Evolutionary conservation across 495 filamentous ascomycete genomes (phyloP).

Genomic region (Neurospora sublineolata): DNA sequence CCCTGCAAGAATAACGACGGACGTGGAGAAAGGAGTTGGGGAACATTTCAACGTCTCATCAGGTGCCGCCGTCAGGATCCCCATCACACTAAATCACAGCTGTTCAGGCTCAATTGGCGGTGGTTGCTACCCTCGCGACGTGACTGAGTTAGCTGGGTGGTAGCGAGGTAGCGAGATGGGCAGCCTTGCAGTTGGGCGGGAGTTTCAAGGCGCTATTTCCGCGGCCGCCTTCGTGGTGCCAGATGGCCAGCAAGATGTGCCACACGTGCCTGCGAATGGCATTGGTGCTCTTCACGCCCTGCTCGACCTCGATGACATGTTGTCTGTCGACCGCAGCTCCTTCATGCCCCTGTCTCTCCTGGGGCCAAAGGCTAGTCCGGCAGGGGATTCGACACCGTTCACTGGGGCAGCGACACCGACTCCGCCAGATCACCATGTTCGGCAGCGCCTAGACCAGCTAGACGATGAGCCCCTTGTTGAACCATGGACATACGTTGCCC

Average conservation of each 20-base stretch:
- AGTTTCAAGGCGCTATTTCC: conserved; percentile 10
- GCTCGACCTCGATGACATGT: conserved; percentile 11
- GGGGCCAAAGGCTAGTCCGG: not conserved
- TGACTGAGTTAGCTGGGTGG: not conserved
- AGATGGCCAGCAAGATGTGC: conserved; percentile 4
- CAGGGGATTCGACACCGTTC: not conserved
- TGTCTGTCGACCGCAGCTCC: conserved; percentile 5
- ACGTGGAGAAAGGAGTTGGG: not conserved
- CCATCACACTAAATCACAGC: not conserved
- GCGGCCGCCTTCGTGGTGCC: not conserved
- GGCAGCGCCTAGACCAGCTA: conserved; percentile 5
- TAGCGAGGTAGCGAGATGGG: conserved; percentile 16
- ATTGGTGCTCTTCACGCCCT: conserved; percentile 11
- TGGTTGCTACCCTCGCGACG: not conserved
- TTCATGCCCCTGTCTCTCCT: conserved; percentile 3
- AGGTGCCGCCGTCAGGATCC: not conserved
- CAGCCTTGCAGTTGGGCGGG: conserved; percentile 5
- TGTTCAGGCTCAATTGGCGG: conserved; percentile 1
- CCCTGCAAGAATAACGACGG: not conserved
- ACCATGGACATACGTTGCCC: conserved; percentile 12
- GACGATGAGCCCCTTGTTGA: not conserved
- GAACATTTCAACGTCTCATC: not conserved
- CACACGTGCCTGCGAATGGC: conserved; percentile 7
- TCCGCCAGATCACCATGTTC: conserved; percentile 1
- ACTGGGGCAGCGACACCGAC: conserved; percentile 4